Base-by-base conservation (phyloP, 768 basidiomycete genomes). In the Tulasnella sp. region DNA sequence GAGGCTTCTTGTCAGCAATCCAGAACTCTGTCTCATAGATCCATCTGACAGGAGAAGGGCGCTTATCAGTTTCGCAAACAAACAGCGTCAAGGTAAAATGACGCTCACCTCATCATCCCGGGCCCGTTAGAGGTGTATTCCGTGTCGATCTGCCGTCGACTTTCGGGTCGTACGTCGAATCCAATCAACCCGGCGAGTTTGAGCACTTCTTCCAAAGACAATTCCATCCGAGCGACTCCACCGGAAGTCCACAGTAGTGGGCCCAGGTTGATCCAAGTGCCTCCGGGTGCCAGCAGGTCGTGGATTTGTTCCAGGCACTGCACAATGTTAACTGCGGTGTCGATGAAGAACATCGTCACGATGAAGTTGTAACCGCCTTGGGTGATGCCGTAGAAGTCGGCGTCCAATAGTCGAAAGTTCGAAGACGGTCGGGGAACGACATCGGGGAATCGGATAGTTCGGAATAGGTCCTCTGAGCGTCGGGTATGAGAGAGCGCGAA, bases 401-500 rank as follows among this genome's bases (percentile, higher is more conserved):
- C 80, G 75, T 88, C 87, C 0, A 82, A 74, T 11, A 89, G 81
- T 34, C 77, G 80, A 73, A 90, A 82, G 9, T 77, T 79, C 22
- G 79, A 73, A 6, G 79, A 78, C 40, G 84, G 80, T 3, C 84
- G 81, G 0, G 89, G 89, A 12, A 89, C 75, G 40, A 81, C 83
- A 76, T 91, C 89, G 0, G 90, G 90, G 75, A 90, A 88, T 0
- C 77, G 73, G 67, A 89, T 80, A 3, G 77, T 37, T 19, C 88
- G 86, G 76, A 89, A 87, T 2, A 87, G 77, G 12, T 83, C 78
- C 16, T 81, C 81, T 16, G 81, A 81, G 32, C 81, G 81, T 14
- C 84, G 82, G 75, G 89, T 88, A 77, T 91, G 89, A 19, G 89
- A 90, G 78, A 88, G 89, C 85, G 87, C 88, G 75, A 89, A 85